These are phyloP conservation scores for Paralagenidium karlingii DNA, from an alignment of 352 stramenopile species.

Conservation along the genomic window DNA sequence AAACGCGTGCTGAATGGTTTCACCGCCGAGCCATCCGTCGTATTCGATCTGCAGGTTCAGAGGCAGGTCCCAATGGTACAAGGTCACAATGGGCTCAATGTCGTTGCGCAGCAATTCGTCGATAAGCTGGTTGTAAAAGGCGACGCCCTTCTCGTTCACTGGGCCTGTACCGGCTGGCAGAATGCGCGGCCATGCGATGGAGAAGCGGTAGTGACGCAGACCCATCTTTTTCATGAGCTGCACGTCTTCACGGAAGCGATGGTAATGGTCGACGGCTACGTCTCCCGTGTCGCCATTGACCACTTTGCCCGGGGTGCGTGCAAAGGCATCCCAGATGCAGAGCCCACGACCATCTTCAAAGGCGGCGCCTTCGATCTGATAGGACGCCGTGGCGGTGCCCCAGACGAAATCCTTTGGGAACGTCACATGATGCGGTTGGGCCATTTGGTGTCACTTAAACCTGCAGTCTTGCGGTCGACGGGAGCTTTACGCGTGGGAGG, in stretches of 20 bases:
- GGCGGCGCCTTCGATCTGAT: conserved; percentile 89
- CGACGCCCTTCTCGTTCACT: conserved; percentile 77
- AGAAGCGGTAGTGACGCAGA: conserved; percentile 85
- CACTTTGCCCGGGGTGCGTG: conserved; percentile 36
- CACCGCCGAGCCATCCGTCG: conserved; percentile 45
- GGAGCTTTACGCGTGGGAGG: no score
- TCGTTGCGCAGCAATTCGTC: conserved; percentile 62
- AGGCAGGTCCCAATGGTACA: conserved; percentile 95
- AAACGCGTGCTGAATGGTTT: conserved; percentile 48
- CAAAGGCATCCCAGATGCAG: conserved; percentile 89
- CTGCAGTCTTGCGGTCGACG: no score
- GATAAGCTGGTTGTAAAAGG: conserved; percentile 88
- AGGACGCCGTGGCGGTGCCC: conserved; percentile 81
- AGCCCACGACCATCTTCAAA: conserved; percentile 71
- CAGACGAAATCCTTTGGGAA: conserved; percentile 68
- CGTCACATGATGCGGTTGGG: no score
- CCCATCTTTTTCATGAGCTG: conserved; percentile 83
- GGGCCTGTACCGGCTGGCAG: conserved; percentile 56
- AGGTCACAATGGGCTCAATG: conserved; percentile 86
- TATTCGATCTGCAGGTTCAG: conserved; percentile 71
- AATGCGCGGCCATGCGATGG: conserved; percentile 87
- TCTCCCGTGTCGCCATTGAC: conserved; percentile 69
- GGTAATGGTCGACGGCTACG: conserved; percentile 86
- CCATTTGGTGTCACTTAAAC: no score
- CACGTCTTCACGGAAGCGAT: conserved; percentile 83